Evolutionary conservation across 352 stramenopile species (phyloP).

Genomic region (Phytophthora lateralis): DNA sequence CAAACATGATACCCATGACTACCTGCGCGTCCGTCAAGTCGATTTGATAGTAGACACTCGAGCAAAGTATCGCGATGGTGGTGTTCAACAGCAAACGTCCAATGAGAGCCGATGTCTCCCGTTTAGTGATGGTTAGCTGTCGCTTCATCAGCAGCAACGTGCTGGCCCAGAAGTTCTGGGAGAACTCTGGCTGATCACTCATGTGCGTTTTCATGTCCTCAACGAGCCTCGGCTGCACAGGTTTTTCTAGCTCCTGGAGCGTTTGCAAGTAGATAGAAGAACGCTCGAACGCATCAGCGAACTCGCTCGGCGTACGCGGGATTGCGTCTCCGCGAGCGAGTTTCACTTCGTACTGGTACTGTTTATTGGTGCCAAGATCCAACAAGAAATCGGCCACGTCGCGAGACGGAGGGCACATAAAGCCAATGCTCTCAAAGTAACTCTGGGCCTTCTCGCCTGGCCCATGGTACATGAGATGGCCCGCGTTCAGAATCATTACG

Average conservation of each 20-base stretch:
- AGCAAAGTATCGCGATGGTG: slow-evolving; percentile 30
- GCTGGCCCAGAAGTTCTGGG: slow-evolving; percentile 14
- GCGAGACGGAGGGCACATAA: slow-evolving; percentile 20
- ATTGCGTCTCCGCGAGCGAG: background rate
- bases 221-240: background rate
- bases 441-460: slow-evolving; percentile 16
- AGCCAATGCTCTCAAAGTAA: slow-evolving; percentile 34
- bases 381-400: slow-evolving; percentile 37
- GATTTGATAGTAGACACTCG: slow-evolving; percentile 27
- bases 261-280: slow-evolving; percentile 5
- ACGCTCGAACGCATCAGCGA: slow-evolving; percentile 50
- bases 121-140: slow-evolving; percentile 23
- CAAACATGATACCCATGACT: slow-evolving; percentile 61
- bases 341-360: slow-evolving; percentile 22
- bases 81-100: slow-evolving; percentile 26
- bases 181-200: slow-evolving; percentile 23
- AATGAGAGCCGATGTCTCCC: slow-evolving; percentile 21
- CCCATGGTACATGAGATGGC: slow-evolving; percentile 40
- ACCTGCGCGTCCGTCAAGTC: slow-evolving; percentile 23
- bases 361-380: slow-evolving; percentile 32
- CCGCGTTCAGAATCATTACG: slow-evolving; percentile 43
- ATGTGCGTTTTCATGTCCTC: slow-evolving; percentile 2
- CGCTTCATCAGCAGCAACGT: slow-evolving; percentile 22
- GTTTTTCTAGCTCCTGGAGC: background rate
- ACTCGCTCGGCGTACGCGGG: slow-evolving; percentile 14